A percentile compares a stretch with the other conserved stretches of the same genome.
Conservation (phyloP, 2,329 filamentous ascomycete species). For the Fusarium sp. region DNA sequence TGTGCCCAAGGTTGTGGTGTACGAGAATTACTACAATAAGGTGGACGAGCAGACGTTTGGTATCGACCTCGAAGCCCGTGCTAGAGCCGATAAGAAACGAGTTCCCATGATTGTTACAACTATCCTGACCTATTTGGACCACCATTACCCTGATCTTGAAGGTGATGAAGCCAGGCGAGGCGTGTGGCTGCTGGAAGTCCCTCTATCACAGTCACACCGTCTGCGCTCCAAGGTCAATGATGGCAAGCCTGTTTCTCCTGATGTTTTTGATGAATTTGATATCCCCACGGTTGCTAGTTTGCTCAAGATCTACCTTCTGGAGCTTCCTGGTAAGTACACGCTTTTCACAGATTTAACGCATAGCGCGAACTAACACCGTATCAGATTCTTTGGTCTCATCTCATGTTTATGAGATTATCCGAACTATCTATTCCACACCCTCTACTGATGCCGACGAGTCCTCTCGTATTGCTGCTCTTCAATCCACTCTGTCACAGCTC, state of each 20-base stretch:
- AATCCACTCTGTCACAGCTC: constrained; percentile 94
- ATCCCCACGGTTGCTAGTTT: constrained; percentile 93
- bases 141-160: constrained; percentile 96
- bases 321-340: constrained; percentile 81
- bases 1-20: constrained; percentile 87
- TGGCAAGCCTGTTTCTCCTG: constrained; percentile 80
- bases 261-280: constrained; percentile 87
- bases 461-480: constrained; percentile 87
- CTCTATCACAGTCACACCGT: constrained; percentile 84
- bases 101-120: constrained; percentile 93
- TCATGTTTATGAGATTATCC: constrained; percentile 98
- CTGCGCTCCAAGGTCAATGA: constrained; percentile 87
- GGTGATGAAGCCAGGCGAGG: constrained; percentile 91
- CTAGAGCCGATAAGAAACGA: constrained; percentile 92
- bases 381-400: constrained; percentile 97
- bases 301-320: constrained; percentile 92
- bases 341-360: neutral
- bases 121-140: constrained; percentile 93
- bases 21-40: constrained; percentile 99
- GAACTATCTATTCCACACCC: constrained; percentile 92
- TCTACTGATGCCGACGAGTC: constrained; percentile 80
- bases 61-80: constrained; percentile 95
- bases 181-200: constrained; percentile 95
- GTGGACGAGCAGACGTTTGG: constrained; percentile 98
- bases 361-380: constrained; percentile 40